A percentile compares a stretch with the other conserved stretches of the same genome.
Evolutionary conservation across 2,329 filamentous ascomycete species (phyloP).

Genomic region (Orbilia quercus): DNA sequence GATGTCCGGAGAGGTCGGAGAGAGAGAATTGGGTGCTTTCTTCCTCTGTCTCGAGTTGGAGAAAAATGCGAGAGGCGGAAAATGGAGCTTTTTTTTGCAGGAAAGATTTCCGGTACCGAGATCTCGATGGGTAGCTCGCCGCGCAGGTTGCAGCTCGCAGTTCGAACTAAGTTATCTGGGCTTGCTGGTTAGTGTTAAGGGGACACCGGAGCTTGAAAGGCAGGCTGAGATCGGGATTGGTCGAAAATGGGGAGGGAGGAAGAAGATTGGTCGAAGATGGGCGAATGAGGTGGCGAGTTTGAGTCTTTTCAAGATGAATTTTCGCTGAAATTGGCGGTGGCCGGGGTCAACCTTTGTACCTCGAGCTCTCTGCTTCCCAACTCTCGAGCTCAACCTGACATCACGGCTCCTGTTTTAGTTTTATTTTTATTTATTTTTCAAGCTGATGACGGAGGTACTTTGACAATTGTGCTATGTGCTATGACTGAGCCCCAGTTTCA

Average conservation of each 20-base stretch:
- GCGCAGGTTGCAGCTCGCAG: too few species aligned
- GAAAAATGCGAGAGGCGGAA: constrained; percentile 30
- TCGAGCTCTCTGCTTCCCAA: constrained; percentile 28
- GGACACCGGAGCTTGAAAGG: constrained; percentile 9
- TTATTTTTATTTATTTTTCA: too few species aligned
- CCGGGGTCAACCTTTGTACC: constrained; percentile 18
- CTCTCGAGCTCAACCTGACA: constrained; percentile 21
- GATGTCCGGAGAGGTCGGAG: neutral
- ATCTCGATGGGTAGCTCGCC: constrained; percentile 36
- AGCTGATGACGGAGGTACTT: neutral
- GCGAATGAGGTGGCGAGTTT: constrained; percentile 54
- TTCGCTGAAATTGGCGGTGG: constrained; percentile 52
- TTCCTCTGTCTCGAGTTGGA: neutral
- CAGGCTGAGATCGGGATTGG: constrained; percentile 37
- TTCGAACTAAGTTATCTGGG: too few species aligned
- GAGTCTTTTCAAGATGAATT: constrained; percentile 43
- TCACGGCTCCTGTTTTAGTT: constrained; percentile 1
- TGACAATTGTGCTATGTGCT: constrained; percentile 21
- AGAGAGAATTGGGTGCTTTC: constrained; percentile 9
- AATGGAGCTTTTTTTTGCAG: constrained; percentile 33
- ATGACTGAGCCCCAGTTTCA: constrained; percentile 42
- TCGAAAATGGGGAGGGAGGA: constrained; percentile 40
- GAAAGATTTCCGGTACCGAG: constrained; percentile 36
- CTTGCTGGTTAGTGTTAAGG: too few species aligned
- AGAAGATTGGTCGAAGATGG: constrained; percentile 55